Base-by-base conservation (phyloP, 805 yeast species). In the Metschnikowia vanudenii region DNA sequence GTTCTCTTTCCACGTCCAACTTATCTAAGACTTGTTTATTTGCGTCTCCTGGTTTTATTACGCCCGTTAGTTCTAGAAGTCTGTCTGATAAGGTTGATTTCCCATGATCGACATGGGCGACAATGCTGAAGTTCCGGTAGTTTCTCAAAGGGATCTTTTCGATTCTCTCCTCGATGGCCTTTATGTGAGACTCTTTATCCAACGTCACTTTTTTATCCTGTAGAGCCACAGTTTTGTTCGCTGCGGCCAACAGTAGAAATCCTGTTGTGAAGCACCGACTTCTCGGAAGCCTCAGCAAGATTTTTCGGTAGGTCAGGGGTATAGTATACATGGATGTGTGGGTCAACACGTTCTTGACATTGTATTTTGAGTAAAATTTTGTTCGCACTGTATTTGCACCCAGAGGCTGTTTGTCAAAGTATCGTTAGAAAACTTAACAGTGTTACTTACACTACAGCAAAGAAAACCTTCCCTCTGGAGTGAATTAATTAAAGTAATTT, bases 61-160 rank as follows among this genome's bases (percentile, higher is more conserved):
- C 97, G 0, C 94, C 92, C 0, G 98, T 94, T 37, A 88, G 64
- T 59, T 94, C 97, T 22, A 92, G 69, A 26, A 92, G 69, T 41
- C 98, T 71, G 62, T 92, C 99, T 52, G 96, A 85, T 17, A 92
- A 67, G 0, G 99, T 92, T 2, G 96, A 85, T 61, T 88, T 88
- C 1, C 87, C 87, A 64, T 86, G 95, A 62, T 91, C 97, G 18
- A 92, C 92, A 71, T 92, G 99, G 2, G 98, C 98, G 28, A 90
- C 97, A 48, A 92, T 91, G 50, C 96, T 88, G 65, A 94, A 92
- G 65, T 90, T 91, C 51, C 98, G 68, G 64, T 85, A 91, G 53
- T 89, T 80, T 47, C 82, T 84, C 20, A 87, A 75, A 4, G 98
- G 98, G 32, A 92, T 89, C 37, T 75, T 75, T n/a, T 79, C 73